Evolutionary conservation across 331 rosid genomes (phyloP), one percentile per base, ranked within the genome.

Genomic region (Erythrophleum ivorense): DNA sequence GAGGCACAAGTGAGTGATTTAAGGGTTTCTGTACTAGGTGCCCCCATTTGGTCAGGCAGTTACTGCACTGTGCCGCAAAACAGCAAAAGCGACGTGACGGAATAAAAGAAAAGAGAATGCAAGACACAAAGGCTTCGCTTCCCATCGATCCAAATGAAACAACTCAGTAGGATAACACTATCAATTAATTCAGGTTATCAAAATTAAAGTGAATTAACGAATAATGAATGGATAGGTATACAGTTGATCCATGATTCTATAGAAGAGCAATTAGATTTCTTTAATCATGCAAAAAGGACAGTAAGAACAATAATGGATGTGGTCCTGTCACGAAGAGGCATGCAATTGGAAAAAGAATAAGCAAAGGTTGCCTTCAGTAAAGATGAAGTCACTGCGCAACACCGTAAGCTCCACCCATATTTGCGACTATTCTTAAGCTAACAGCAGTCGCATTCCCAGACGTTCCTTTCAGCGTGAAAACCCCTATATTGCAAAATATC

Each of bases 261-360:
- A 34, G 33, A 83, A 62, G 59, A 41, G 41, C 31, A 68, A 24
- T 21, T 53, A 67, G 11, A 78, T 45, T 24, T 24, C 29, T 24
- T 24, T 24, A 24, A 24, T 24, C 29, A 24, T 24, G 29, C 1
- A 24, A 24, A 1, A 50, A 79, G 45, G 67, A 63, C 38, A 43
- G 41, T 3, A 66, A 46, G 83, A 73, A 66, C 55, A 78, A 83
- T 83, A 64, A 64, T 33, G 14, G 64, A 45, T 55, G 83, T 75
- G 83, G 83, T 73, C 86, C 86, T 31, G 19, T 15, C 2, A 52
- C 9, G 24, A 55, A 76, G 77, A 68, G 67, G 78, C 83, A 78
- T 21, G 71, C 83, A 73, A 46, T 78, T 73, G 86, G 80, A 79
- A 84, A 83, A 84, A 78, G 83, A 73, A 67, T 46, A 84, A 78